Conservation (phyloP, 176 grass and related monocot species). For the Pharus latifolius region DNA sequence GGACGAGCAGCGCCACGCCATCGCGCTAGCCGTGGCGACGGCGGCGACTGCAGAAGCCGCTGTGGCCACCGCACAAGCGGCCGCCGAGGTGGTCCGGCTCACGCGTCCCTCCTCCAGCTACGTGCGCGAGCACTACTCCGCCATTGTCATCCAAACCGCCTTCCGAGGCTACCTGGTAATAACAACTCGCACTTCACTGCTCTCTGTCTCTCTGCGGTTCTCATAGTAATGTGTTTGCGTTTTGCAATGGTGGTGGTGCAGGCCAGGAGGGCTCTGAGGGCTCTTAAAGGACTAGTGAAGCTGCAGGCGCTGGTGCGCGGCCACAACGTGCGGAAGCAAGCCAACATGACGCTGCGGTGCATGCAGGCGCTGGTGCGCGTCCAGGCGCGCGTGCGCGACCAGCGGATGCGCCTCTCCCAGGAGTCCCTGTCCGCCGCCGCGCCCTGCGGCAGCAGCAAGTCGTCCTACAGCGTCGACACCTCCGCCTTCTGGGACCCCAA, state of each 20-base stretch:
- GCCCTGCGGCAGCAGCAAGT: conserved; percentile 64
- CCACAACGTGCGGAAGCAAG: conserved; percentile 94
- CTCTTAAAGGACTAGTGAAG: conserved; percentile 80
- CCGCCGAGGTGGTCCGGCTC: conserved; percentile 81
- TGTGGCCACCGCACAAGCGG: conserved; percentile 77
- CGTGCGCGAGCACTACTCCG: conserved; percentile 54
- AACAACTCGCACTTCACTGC: neutral
- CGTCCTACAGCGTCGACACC: conserved; percentile 65
- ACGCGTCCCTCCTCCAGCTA: conserved; percentile 23
- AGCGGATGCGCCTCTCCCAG: conserved; percentile 71
- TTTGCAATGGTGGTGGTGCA: neutral
- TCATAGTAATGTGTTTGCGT: neutral
- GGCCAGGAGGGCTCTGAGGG: conserved; percentile 73
- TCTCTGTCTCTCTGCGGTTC: neutral
- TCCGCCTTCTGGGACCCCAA: conserved; percentile 72
- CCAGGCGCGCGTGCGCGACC: conserved; percentile 79
- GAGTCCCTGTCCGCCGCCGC: conserved; percentile 25
- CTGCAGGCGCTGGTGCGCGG: conserved; percentile 92
- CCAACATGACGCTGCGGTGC: conserved; percentile 90
- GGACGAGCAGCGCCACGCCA: conserved; percentile 73
- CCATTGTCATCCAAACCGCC: conserved; percentile 68
- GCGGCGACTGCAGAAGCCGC: conserved; percentile 80
- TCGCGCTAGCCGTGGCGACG: conserved; percentile 71
- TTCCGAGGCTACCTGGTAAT: conserved; percentile 76
- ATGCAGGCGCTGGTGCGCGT: conserved; percentile 94